Percentiles rank a stretch among this genome's conserved stretches.
These are phyloP conservation scores for Flaveria linearis DNA, from an alignment of 129 eudicot species.

Conservation along the genomic window DNA sequence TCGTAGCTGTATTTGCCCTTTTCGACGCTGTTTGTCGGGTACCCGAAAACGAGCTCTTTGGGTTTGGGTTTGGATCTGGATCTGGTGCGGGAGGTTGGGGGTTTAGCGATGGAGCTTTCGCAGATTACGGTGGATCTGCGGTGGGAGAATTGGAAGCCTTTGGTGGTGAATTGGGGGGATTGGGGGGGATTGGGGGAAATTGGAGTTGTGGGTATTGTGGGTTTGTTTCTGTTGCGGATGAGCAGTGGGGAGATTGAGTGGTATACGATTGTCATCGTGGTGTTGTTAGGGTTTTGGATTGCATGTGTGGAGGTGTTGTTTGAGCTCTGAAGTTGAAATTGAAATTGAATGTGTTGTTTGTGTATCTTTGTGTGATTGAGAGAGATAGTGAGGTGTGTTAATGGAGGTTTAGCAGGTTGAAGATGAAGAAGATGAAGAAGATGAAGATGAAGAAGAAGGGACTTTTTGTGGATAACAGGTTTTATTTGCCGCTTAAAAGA, in stretches of 20 bases:
- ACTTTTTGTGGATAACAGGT: slow-evolving; percentile 48
- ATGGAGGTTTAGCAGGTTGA: slow-evolving; percentile 27
- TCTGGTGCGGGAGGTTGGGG: slow-evolving; percentile 38
- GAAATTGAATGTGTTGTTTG: slow-evolving; percentile 10
- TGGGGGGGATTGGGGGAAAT: slow-evolving; percentile 27
- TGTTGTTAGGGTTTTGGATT: slow-evolving; percentile 29
- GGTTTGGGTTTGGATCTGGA: slow-evolving; percentile 56
- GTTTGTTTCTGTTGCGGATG: slow-evolving; percentile 35
- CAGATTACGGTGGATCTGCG: slow-evolving; percentile 25
- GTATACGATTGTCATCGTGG: slow-evolving; percentile 45
- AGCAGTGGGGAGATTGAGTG: slow-evolving; percentile 46
- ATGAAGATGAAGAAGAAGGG: background rate
- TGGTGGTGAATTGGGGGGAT: slow-evolving; percentile 27
- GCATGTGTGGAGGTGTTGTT: slow-evolving; percentile 37
- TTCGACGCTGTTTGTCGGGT: slow-evolving; percentile 71
- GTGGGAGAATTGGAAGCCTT: slow-evolving; percentile 23
- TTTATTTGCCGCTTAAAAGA: slow-evolving; percentile 47
- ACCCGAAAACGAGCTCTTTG: slow-evolving; percentile 68
- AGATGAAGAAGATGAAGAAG: slow-evolving; percentile 11
- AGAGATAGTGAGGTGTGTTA: slow-evolving; percentile 12
- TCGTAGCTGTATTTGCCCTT: slow-evolving; percentile 89
- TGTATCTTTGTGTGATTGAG: slow-evolving; percentile 13
- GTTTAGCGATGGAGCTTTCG: slow-evolving; percentile 33
- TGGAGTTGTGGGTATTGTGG: background rate
- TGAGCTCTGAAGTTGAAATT: slow-evolving; percentile 10